Percentiles rank a stretch among this genome's conserved stretches.
Evolutionary conservation across 208 protist species (phyloP).

Genomic region (Entamoeba invadens): DNA sequence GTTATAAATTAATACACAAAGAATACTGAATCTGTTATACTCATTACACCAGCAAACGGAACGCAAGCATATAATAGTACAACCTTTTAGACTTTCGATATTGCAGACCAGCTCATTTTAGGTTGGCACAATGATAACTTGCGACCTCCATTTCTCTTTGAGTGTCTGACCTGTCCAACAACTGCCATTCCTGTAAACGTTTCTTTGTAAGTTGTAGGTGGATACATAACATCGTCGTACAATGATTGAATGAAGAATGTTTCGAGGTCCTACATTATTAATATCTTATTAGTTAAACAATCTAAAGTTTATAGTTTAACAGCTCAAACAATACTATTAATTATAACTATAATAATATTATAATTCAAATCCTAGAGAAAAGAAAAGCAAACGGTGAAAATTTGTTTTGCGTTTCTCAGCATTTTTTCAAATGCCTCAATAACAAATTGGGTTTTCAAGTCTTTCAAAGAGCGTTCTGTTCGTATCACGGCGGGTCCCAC

Average conservation of each 20-base stretch:
- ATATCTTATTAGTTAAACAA: not conserved
- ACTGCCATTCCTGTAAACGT: not conserved
- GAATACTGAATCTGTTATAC: too few relatives aligned
- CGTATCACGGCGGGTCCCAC: not conserved
- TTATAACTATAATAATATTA: too few relatives aligned
- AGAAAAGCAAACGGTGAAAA: not conserved
- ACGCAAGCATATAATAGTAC: too few relatives aligned
- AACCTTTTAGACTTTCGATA: too few relatives aligned
- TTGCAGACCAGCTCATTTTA: too few relatives aligned
- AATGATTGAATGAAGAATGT: not conserved
- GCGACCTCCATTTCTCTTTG: too few relatives aligned
- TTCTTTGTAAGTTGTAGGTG: not conserved
- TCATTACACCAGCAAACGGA: too few relatives aligned
- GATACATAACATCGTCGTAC: not conserved
- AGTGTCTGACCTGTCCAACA: too few relatives aligned
- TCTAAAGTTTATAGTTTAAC: not conserved
- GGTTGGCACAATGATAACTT: too few relatives aligned
- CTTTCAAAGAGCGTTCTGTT: not conserved
- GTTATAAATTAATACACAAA: too few relatives aligned
- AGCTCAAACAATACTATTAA: too few relatives aligned
- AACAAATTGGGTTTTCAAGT: not conserved
- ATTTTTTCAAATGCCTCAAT: not conserved
- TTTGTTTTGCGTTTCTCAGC: not conserved
- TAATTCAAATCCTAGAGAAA: too few relatives aligned
- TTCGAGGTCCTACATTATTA: not conserved